These are phyloP conservation scores for Vararia minispora DNA, from an alignment of 768 basidiomycete genomes.

Conservation along the genomic window DNA sequence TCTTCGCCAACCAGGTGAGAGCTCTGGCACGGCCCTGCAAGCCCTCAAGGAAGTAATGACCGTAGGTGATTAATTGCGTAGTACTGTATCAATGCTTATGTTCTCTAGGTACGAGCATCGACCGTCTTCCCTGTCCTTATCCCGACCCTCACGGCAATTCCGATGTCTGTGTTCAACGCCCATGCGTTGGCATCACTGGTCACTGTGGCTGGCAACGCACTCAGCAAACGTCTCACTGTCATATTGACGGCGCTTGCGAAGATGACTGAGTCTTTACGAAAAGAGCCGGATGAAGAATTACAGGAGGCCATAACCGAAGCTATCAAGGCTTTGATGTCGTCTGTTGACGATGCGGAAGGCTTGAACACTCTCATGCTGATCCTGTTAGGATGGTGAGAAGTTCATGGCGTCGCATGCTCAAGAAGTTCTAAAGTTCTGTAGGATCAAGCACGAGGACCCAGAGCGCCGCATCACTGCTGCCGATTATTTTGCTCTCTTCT, in stretches of 20 bases:
- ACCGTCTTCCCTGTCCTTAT: constrained; percentile 97
- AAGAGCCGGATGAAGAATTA: constrained; percentile 55
- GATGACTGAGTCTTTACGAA: constrained; percentile 52
- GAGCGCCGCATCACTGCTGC: constrained; percentile 70
- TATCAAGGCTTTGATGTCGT: constrained; percentile 58
- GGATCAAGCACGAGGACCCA: constrained; percentile 71
- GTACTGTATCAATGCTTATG: constrained; percentile 1
- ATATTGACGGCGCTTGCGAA: constrained; percentile 75
- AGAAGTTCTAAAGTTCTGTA: constrained; percentile 18
- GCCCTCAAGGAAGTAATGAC: constrained; percentile 92
- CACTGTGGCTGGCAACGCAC: constrained; percentile 83
- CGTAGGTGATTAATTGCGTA: constrained; percentile 32
- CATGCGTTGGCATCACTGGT: constrained; percentile 85
- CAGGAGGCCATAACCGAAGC: constrained; percentile 63
- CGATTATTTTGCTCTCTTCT: constrained; percentile 70
- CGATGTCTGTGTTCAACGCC: constrained; percentile 93
- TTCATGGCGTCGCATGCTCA: not conserved
- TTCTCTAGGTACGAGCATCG: constrained; percentile 70
- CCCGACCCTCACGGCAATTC: constrained; percentile 80
- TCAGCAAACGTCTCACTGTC: constrained; percentile 71
- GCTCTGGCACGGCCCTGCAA: constrained; percentile 91
- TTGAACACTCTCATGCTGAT: constrained; percentile 83
- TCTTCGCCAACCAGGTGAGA: constrained; percentile 82
- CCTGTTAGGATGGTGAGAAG: constrained; percentile 73
- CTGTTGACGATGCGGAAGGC: constrained; percentile 79